phyloP scores from a whole-genome alignment of 2,329 filamentous ascomycete species.

The Claviceps monticola region DNA sequence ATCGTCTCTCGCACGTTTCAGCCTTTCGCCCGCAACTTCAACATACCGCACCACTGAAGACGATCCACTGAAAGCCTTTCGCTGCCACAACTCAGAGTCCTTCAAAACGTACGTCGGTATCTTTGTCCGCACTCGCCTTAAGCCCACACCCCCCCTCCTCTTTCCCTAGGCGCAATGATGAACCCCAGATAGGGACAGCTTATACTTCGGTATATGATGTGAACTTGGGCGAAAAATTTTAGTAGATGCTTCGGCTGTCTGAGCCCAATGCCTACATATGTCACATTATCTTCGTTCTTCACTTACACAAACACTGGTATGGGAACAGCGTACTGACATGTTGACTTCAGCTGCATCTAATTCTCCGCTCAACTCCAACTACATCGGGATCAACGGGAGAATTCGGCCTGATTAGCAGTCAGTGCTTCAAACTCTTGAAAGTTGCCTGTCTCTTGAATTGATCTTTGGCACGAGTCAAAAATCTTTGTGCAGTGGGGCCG shows the following conservation, averaged over 20 bases:
- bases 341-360: constrained; percentile 59
- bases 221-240: constrained; percentile 89
- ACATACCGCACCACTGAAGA: too few species aligned
- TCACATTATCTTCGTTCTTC: neutral
- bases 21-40: too few species aligned
- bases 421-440: too few species aligned
- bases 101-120: constrained; percentile 68
- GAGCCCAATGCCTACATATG: constrained; percentile 30
- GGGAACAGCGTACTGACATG: constrained; percentile 13
- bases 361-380: constrained; percentile 40
- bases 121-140: neutral
- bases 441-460: too few species aligned
- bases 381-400: constrained; percentile 67
- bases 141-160: neutral
- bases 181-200: constrained; percentile 99
- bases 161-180: constrained; percentile 53
- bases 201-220: constrained; percentile 88
- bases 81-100: constrained; percentile 47
- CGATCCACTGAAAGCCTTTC: too few species aligned
- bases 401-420: constrained; percentile 63
- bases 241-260: constrained; percentile 98
- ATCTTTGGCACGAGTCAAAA: too few species aligned
- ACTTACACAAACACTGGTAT: neutral
- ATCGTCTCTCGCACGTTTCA: too few species aligned
- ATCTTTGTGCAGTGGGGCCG: too few species aligned